These are phyloP conservation scores for Hypoxylon trugodes DNA, from an alignment of 495 filamentous ascomycete genomes.

Conservation along the genomic window DNA sequence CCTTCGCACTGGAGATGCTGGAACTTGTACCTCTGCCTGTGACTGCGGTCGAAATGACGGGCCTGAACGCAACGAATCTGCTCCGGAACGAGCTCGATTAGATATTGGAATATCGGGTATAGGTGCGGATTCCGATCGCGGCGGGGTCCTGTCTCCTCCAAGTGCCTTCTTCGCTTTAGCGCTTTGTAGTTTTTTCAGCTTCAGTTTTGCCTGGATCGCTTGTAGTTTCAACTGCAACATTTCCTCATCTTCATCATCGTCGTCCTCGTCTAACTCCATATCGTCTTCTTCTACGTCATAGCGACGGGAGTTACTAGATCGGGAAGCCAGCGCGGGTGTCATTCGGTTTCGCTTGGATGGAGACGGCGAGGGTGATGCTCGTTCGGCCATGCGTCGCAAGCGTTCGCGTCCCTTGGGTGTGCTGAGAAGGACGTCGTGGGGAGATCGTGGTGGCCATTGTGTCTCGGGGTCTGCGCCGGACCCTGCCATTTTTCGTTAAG, in stretches of 20 bases:
- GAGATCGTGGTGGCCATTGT: slow-evolving; percentile 88
- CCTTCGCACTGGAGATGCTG: slow-evolving; percentile 76
- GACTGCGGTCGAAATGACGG: slow-evolving; percentile 45
- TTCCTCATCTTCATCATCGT: slow-evolving; percentile 88
- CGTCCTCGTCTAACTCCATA: slow-evolving; percentile 60
- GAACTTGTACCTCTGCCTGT: slow-evolving; percentile 72
- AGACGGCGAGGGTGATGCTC: slow-evolving; percentile 70
- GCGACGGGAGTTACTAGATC: slow-evolving; percentile 31
- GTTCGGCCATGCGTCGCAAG: slow-evolving; percentile 69
- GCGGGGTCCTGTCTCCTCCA: slow-evolving; percentile 33
- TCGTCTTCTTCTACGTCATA: slow-evolving; percentile 40
- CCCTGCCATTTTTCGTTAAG: slow-evolving; percentile 30
- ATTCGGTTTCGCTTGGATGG: slow-evolving; percentile 53
- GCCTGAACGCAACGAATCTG: slow-evolving; percentile 21
- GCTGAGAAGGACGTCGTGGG: slow-evolving; percentile 81
- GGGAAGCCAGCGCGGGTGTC: neutral
- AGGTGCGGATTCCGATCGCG: slow-evolving; percentile 30
- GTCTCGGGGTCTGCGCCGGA: slow-evolving; percentile 49
- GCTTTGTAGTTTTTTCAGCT: slow-evolving; percentile 85
- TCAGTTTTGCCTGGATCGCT: slow-evolving; percentile 86
- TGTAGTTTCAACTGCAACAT: slow-evolving; percentile 82
- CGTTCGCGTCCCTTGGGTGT: slow-evolving; percentile 81
- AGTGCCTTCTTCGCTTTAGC: slow-evolving; percentile 53
- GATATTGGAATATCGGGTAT: slow-evolving; percentile 25
- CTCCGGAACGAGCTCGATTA: slow-evolving; percentile 35